Evolutionary conservation across 2,329 filamentous ascomycete genomes (phyloP), one percentile per base, ranked within the genome.

Genomic region (Fusarium sp.): DNA sequence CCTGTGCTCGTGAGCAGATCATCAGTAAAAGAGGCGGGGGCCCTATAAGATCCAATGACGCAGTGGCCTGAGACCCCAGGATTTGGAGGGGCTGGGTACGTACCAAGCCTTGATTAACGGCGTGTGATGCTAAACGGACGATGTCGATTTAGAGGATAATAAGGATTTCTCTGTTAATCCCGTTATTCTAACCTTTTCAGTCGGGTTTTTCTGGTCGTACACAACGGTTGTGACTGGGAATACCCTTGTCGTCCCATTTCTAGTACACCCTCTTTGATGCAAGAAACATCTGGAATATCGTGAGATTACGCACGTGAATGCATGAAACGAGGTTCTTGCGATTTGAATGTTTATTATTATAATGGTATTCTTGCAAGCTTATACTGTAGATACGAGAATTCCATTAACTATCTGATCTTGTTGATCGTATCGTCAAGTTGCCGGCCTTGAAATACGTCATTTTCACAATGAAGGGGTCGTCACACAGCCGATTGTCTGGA

Each of bases 1-100:
- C 66, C 73, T 41, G 51, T 55, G 51, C 51, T 74, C 73, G 73
- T 75, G 73, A 75, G 73, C 73, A 76, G 70, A 57, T 73, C 73
- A 75, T 61, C 51, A 39, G 36, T 55, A 28, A 53, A 57, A 69
- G 61, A 70, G 74, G 69, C 58, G 72, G 74, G 38, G 63, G 51
- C 39, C 58, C 58, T 65, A 48, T 70, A 48, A 67, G 63, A 65
- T 67, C 74, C 72, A 76, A 75, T 75, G 74, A 75, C 73, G 74
- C 73, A 76, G 70, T 74, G 70, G 73, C 70, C 63, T 69, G 56
- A 72, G 55, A 58, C 66, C 63, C 69, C 65, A 69, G 59, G 69
- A 69, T 69, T 70, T 63, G 45, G 63, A 72, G 58, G 68, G 56
- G 63, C 30, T 48, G 44, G 72, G 72, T 74, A 74, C 72, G 72